Conservation (phyloP, 2,329 filamentous ascomycete species). For the Pezicula neosporulosa region DNA sequence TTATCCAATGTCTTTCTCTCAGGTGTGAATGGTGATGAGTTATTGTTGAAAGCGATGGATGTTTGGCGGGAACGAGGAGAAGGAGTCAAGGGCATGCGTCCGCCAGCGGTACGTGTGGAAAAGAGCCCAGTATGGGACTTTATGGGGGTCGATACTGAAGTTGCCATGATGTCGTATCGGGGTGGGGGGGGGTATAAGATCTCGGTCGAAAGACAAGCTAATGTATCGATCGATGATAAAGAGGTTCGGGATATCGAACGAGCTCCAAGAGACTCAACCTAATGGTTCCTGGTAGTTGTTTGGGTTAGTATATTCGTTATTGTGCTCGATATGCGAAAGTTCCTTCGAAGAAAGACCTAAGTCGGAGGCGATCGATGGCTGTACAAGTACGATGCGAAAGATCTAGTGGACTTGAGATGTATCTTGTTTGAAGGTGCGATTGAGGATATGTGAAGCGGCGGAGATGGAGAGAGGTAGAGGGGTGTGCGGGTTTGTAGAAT, state of each 20-base stretch:
- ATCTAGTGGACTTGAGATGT: conserved; percentile 40
- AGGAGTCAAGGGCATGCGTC: conserved; percentile 90
- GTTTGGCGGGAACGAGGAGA: conserved; percentile 69
- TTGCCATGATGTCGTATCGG: conserved; percentile 67
- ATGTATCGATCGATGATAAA: conserved; percentile 41
- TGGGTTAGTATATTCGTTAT: conserved; percentile 42
- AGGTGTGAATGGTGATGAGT: conserved; percentile 76
- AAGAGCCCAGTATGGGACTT: conserved; percentile 95
- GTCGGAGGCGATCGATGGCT: conserved; percentile 48
- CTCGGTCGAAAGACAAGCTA: conserved; percentile 45
- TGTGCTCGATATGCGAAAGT: conserved; percentile 45
- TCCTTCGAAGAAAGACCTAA: conserved; percentile 40
- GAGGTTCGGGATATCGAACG: conserved; percentile 37
- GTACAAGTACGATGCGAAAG: conserved; percentile 36
- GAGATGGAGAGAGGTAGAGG: conserved; percentile 32
- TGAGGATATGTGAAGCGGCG: conserved; percentile 20
- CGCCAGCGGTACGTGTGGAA: conserved; percentile 87
- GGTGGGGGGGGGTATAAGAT: conserved; percentile 23
- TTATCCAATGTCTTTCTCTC: conserved; percentile 52
- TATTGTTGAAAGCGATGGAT: conserved; percentile 42
- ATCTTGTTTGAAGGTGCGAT: conserved; percentile 23
- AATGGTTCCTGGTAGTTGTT: conserved; percentile 51
- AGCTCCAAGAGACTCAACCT: conserved; percentile 58
- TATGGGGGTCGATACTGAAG: conserved; percentile 81
- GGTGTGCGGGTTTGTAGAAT: conserved; percentile 26